Conservation (phyloP, 495 filamentous ascomycete species). For the Talaromyces nanjingensis region DNA sequence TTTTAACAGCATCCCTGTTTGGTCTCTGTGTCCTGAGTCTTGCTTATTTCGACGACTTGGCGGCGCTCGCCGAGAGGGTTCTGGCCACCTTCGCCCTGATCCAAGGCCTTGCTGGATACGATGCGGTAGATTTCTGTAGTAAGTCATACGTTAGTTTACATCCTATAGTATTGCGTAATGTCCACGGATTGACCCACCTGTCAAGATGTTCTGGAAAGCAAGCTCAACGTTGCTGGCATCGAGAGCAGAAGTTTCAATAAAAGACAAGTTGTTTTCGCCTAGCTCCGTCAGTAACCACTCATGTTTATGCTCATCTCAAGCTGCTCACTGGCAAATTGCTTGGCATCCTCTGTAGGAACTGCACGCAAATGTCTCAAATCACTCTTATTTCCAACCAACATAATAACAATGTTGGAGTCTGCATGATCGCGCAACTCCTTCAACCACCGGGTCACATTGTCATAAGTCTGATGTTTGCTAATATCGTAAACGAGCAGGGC, state of each 20-base stretch:
- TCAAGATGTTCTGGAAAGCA: conserved; percentile 98
- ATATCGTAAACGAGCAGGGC: conserved; percentile 99
- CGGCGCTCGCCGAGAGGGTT: conserved; percentile 67
- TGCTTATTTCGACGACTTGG: conserved; percentile 71
- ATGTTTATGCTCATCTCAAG: background rate
- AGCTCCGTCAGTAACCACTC: background rate
- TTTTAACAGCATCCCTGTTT: conserved; percentile 85
- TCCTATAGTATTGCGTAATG: background rate
- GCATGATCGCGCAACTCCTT: conserved; percentile 98
- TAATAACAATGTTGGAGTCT: conserved; percentile 99
- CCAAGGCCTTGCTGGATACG: conserved; percentile 93
- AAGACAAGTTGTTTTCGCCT: conserved; percentile 94
- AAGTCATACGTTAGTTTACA: background rate
- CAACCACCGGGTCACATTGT: conserved; percentile 98
- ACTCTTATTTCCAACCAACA: conserved; percentile 99
- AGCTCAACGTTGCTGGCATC: conserved; percentile 99
- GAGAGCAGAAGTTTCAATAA: conserved; percentile 98
- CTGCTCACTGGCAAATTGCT: conserved; percentile 88
- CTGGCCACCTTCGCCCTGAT: conserved; percentile 69
- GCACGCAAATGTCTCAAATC: conserved; percentile 98
- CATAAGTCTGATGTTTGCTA: conserved; percentile 98
- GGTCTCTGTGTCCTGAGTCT: conserved; percentile 65
- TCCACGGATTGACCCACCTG: conserved; percentile 55
- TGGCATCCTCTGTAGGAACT: conserved; percentile 97
- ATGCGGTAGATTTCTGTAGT: conserved; percentile 95